phyloP scores from a whole-genome alignment of 2,329 filamentous ascomycete genomes.

The Hypocreales sp. region DNA sequence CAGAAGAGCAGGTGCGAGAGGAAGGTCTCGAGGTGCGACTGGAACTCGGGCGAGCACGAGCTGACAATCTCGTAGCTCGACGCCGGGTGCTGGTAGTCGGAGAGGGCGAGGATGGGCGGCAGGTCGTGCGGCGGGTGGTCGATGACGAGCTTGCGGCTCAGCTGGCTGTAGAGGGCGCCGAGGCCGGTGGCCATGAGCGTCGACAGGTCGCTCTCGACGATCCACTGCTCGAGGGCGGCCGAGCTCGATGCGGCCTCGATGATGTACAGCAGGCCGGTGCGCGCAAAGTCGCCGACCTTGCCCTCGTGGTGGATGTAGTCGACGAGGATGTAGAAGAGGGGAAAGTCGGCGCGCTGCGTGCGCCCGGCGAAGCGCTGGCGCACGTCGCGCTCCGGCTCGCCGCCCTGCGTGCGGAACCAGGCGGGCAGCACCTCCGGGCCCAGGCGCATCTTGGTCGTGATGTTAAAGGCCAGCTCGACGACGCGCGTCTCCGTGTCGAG shows the following conservation, averaged over 20 bases:
- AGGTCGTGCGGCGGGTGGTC: slow-evolving; percentile 59
- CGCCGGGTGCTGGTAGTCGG: slow-evolving; percentile 69
- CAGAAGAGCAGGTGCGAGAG: slow-evolving; percentile 91
- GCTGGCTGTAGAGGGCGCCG: slow-evolving; percentile 55
- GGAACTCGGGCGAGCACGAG: slow-evolving; percentile 60
- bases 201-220: slow-evolving; percentile 90
- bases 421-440: slow-evolving; percentile 74
- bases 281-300: slow-evolving; percentile 85
- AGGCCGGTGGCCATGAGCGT: slow-evolving; percentile 94
- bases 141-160: slow-evolving; percentile 67
- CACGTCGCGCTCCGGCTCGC: slow-evolving; percentile 32
- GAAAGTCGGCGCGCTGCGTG: slow-evolving; percentile 84
- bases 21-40: slow-evolving; percentile 82
- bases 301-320: slow-evolving; percentile 96
- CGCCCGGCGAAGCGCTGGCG: slow-evolving; percentile 73
- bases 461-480: slow-evolving; percentile 87
- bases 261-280: slow-evolving; percentile 86
- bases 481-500: slow-evolving; percentile 76
- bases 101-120: slow-evolving; percentile 73
- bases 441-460: slow-evolving; percentile 88
- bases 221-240: slow-evolving; percentile 77
- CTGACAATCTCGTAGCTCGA: slow-evolving; percentile 56
- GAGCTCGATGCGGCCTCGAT: slow-evolving; percentile 86
- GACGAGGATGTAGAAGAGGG: slow-evolving; percentile 86
- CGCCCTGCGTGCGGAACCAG: slow-evolving; percentile 61